A percentile compares a stretch with the other conserved stretches of the same genome.
Evolutionary conservation across 73 alveolate species (phyloP).

Genomic region (Uronychia setigera): DNA sequence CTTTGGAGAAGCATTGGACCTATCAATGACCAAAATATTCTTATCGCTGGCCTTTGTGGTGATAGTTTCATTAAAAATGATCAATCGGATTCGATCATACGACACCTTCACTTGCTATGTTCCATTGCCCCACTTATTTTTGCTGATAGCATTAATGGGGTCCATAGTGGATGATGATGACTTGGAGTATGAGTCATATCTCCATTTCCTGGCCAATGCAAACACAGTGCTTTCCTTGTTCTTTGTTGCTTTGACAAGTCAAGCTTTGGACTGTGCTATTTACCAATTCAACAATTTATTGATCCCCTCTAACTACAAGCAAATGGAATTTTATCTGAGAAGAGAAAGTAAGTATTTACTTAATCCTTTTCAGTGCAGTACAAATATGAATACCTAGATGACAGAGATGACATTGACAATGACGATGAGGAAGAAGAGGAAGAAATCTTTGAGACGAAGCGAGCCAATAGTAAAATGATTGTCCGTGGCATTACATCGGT

Average conservation of each 20-base stretch:
- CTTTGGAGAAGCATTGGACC: neutral
- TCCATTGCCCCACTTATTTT: neutral
- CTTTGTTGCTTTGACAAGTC: neutral
- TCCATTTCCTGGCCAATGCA: neutral
- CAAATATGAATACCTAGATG: constrained; percentile 18
- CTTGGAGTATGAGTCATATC: neutral
- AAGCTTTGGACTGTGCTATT: neutral
- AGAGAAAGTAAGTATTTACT: neutral
- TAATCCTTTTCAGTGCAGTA: neutral
- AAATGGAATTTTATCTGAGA: neutral
- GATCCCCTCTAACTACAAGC: neutral
- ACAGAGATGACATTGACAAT: constrained; percentile 6
- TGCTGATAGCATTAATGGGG: neutral
- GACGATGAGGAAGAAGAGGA: constrained; percentile 9
- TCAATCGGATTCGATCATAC: neutral
- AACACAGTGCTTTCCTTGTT: neutral
- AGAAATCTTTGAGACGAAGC: neutral
- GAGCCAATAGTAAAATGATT: neutral
- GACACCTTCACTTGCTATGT: neutral
- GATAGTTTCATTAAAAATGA: neutral
- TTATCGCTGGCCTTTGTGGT: neutral
- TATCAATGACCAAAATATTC: neutral
- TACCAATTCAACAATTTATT: neutral
- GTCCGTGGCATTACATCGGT: neutral
- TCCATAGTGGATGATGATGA: neutral